These are phyloP conservation scores for Ambrosiella cleistominuta DNA, from an alignment of 2,329 filamentous ascomycete genomes.

Conservation along the genomic window DNA sequence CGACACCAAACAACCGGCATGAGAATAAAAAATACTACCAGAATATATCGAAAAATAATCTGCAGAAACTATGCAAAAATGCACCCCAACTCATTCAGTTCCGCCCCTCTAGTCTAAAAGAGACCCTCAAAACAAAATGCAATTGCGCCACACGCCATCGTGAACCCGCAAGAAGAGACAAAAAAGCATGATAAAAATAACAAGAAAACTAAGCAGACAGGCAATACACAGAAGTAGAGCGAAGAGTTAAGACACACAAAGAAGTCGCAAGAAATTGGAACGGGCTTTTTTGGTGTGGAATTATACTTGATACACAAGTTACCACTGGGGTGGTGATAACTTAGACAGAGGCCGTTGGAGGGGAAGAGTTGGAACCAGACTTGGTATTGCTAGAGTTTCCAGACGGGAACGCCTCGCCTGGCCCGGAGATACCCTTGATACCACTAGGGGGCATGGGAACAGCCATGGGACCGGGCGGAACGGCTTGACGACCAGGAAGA, in stretches of 20 bases:
- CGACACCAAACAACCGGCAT: background rate
- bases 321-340: background rate
- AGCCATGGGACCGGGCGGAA: conserved; percentile 45
- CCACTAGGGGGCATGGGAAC: conserved; percentile 14
- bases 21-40: background rate
- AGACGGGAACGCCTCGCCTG: conserved; percentile 10
- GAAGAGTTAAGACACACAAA: conserved; percentile 3
- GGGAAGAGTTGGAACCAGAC: conserved; percentile 5
- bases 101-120: background rate
- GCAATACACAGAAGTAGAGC: background rate
- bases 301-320: background rate
- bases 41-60: background rate
- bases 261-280: background rate
- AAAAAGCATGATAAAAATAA: background rate
- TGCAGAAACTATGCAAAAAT: background rate
- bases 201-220: conserved; percentile 1
- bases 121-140: background rate
- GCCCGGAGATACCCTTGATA: conserved; percentile 8
- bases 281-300: background rate
- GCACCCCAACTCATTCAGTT: background rate
- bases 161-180: conserved; percentile 3
- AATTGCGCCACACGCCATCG: conserved; percentile 4
- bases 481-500: conserved; percentile 41
- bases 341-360: conserved; percentile 9
- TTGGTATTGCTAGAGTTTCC: conserved; percentile 4